Base-by-base conservation (phyloP, 2,329 filamentous ascomycete genomes). In the Colletotrichum sp. region DNA sequence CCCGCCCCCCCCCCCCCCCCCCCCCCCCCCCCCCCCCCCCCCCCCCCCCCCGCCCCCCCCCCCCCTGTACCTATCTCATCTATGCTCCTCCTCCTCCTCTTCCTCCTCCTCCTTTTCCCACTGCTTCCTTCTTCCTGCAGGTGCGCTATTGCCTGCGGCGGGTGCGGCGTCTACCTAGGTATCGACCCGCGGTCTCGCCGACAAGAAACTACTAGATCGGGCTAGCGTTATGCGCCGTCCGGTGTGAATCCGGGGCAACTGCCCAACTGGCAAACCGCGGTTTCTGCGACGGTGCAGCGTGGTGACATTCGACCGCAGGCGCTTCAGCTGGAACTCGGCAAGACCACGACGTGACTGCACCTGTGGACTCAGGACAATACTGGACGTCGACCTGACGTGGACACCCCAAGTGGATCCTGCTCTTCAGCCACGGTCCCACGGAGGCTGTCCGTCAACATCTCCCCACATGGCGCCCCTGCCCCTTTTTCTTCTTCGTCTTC, bases 381-480 rank as follows among this genome's bases (percentile, higher is more conserved):
- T 27, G 19, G 60, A 48, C 44, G 44, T 48, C 44, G n/a, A 61
- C 25, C 52, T 57, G 57, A 32, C 59, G 27, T 25, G 22, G 55
- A 59, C 55, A 59, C 27, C 25, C 55, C 55, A 59, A 61, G n/a
- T 48, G 44, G 44, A 48, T 48, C 44, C n/a, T 22, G 11, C 44
- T 48, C 59, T 28, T 28, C 59, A 61, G 59, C 59, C 59, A 61
- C 59, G 59, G 28, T 27, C 55, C 59, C 63, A 66, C 63, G 39
- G 63, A 66, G 63, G 39, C 63, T 74, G 60, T 48, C 72, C 72
- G 68, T 72, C 68, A 64, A 27, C 34, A 44, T 28, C 39, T 32
- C 72, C 72, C 72, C 72, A 74, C 72, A 74, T 55, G 32, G 16
- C 36, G 44, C 44, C 60, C 36, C 32, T 13, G n/a, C n/a, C 44